These are phyloP conservation scores for Austroboletus niveus DNA, from an alignment of 1,284 basidiomycete species.

Conservation along the genomic window DNA sequence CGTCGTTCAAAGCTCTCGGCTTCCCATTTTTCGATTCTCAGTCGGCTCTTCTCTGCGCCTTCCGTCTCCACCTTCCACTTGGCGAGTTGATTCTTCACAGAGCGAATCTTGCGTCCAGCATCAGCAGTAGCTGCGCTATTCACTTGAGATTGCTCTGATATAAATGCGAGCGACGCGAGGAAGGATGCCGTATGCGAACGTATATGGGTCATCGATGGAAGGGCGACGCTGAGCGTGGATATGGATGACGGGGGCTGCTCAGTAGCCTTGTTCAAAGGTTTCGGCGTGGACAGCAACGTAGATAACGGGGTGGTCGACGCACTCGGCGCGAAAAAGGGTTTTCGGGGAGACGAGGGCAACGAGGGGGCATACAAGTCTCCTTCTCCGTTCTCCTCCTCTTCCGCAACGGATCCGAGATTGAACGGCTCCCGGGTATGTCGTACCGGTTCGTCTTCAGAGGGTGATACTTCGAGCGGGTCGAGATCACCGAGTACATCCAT, in stretches of 20 bases:
- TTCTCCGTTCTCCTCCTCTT: slow-evolving; percentile 49
- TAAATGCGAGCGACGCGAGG: slow-evolving; percentile 66
- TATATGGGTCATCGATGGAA: slow-evolving; percentile 56
- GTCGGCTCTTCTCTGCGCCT: slow-evolving; percentile 72
- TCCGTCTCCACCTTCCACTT: slow-evolving; percentile 78
- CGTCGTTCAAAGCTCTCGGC: slow-evolving; percentile 42
- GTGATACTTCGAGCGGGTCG: slow-evolving; percentile 58
- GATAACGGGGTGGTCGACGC: slow-evolving; percentile 12
- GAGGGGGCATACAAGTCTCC: slow-evolving; percentile 35
- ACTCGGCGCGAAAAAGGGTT: slow-evolving; percentile 19
- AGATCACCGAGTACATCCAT: slow-evolving; percentile 67
- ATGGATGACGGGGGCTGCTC: slow-evolving; percentile 29
- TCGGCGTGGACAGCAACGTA: slow-evolving; percentile 27
- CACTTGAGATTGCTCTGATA: slow-evolving; percentile 85
- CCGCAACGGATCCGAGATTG: slow-evolving; percentile 43
- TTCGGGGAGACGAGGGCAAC: slow-evolving; percentile 29
- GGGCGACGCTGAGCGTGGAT: slow-evolving; percentile 25
- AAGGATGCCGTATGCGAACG: slow-evolving; percentile 71
- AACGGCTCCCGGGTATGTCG: slow-evolving; percentile 8
- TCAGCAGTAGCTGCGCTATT: slow-evolving; percentile 80
- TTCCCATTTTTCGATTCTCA: slow-evolving; percentile 76
- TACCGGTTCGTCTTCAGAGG: slow-evolving; percentile 35
- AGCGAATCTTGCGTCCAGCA: slow-evolving; percentile 77
- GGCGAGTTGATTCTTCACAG: slow-evolving; percentile 75
- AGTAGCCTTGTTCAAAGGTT: slow-evolving; percentile 11